Evolutionary conservation across 768 basidiomycete genomes (phyloP).

Genomic region (Lactarius indigo): DNA sequence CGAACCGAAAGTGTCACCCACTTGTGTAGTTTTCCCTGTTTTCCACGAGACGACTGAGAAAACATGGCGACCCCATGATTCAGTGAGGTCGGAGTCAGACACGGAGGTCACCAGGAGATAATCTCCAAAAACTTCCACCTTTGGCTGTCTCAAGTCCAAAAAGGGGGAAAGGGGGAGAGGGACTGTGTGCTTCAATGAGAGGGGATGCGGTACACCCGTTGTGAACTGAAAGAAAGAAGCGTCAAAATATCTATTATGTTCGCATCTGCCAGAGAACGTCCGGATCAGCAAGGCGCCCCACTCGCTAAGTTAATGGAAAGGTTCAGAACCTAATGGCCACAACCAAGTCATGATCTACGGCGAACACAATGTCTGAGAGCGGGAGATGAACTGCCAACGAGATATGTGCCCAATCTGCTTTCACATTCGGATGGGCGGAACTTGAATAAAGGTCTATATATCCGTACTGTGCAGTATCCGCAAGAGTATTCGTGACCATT

Average conservation of each 20-base stretch:
- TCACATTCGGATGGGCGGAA: neutral
- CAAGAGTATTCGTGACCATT: neutral
- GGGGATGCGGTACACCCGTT: constrained; percentile 9
- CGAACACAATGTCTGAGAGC: neutral
- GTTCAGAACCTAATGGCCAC: constrained; percentile 8
- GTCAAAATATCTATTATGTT: neutral
- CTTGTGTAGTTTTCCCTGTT: neutral
- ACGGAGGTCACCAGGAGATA: constrained; percentile 7
- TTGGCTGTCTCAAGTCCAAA: neutral
- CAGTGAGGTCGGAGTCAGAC: neutral
- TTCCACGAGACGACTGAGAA: constrained; percentile 19
- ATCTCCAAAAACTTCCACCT: constrained; percentile 11
- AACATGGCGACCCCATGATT: neutral
- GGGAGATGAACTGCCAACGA: neutral
- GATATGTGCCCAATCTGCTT: constrained; percentile 4
- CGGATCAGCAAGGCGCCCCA: neutral
- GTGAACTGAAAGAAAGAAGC: constrained; percentile 9
- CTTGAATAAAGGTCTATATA: constrained; percentile 10
- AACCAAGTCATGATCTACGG: constrained; percentile 14
- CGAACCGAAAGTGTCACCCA: neutral
- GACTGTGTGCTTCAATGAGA: constrained; percentile 4
- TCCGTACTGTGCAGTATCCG: neutral
- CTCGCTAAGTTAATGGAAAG: neutral
- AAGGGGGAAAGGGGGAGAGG: neutral
- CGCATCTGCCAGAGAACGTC: neutral